Evolutionary conservation across 2,329 filamentous ascomycete species (phyloP).

Genomic region (Diaporthe ilicicola): DNA sequence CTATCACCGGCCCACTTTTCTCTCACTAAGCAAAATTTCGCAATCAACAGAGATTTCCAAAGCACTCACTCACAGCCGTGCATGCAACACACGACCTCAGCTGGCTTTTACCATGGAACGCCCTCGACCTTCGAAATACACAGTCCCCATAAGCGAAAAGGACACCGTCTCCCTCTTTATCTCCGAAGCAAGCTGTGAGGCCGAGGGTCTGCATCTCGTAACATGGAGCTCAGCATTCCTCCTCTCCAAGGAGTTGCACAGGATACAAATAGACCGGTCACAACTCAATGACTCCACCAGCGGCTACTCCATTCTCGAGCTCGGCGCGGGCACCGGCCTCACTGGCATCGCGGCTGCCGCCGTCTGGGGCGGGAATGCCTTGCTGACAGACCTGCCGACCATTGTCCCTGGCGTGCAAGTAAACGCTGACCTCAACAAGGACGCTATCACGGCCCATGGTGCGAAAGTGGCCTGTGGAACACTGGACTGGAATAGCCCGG

Average conservation of each 20-base stretch:
- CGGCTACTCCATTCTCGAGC: slow-evolving; percentile 27
- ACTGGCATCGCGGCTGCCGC: slow-evolving; percentile 26
- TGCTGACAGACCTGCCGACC: slow-evolving; percentile 31
- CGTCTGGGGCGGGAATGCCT: slow-evolving; percentile 19
- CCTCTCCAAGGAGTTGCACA: slow-evolving; percentile 30
- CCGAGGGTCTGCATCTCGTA: slow-evolving; percentile 28
- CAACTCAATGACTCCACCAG: background rate
- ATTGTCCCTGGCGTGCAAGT: slow-evolving; percentile 32
- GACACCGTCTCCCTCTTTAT: slow-evolving; percentile 24
- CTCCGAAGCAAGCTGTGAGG: slow-evolving; percentile 29
- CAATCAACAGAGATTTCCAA: background rate
- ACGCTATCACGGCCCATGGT: background rate
- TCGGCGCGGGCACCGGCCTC: slow-evolving; percentile 31
- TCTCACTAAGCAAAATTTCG: background rate
- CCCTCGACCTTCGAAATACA: slow-evolving; percentile 18
- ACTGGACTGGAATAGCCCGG: slow-evolving; percentile 30
- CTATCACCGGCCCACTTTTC: slow-evolving; percentile 13
- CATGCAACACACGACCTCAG: background rate
- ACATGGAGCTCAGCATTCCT: slow-evolving; percentile 33
- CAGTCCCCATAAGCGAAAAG: background rate
- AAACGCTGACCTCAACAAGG: slow-evolving; percentile 28
- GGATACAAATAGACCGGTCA: slow-evolving; percentile 12
- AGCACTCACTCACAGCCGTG: background rate
- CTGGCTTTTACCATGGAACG: background rate
- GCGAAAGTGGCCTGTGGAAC: slow-evolving; percentile 20